phyloP scores from a whole-genome alignment of 2,329 filamentous ascomycete species.

The Esteya vermicola region DNA sequence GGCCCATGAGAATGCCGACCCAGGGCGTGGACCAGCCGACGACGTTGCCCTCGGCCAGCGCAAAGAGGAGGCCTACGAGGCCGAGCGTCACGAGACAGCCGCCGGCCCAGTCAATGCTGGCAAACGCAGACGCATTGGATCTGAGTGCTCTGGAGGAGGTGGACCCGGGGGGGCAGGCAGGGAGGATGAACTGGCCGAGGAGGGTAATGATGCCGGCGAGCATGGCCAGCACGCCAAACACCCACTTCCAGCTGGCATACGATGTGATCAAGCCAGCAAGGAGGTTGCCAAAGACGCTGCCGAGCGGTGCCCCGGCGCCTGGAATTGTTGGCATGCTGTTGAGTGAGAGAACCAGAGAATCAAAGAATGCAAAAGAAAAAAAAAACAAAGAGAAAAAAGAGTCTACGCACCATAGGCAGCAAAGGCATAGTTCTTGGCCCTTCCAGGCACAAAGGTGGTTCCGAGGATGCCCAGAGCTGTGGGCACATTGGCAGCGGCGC shows the following conservation, averaged over 20 bases:
- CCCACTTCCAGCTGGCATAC: constrained; percentile 51
- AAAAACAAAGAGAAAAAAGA: background rate
- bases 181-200: constrained; percentile 45
- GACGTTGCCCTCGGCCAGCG: constrained; percentile 54
- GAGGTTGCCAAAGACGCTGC: constrained; percentile 50
- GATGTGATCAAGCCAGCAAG: constrained; percentile 48
- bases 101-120: constrained; percentile 49
- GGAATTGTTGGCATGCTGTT: background rate
- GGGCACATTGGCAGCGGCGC: constrained; percentile 54
- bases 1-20: constrained; percentile 43
- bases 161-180: constrained; percentile 19
- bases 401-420: constrained; percentile 37
- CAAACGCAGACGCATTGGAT: constrained; percentile 10
- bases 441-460: constrained; percentile 51
- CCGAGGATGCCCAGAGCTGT: constrained; percentile 59
- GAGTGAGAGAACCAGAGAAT: background rate
- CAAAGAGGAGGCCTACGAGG: constrained; percentile 48
- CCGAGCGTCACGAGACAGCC: constrained; percentile 47
- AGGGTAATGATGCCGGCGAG: constrained; percentile 41
- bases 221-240: constrained; percentile 51
- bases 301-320: constrained; percentile 50
- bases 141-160: constrained; percentile 17
- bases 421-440: constrained; percentile 58
- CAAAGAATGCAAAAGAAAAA: too few species aligned
- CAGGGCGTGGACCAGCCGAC: constrained; percentile 52